Base-by-base conservation (phyloP, 2,329 filamentous ascomycete genomes). In the Exophiala bonariae region DNA sequence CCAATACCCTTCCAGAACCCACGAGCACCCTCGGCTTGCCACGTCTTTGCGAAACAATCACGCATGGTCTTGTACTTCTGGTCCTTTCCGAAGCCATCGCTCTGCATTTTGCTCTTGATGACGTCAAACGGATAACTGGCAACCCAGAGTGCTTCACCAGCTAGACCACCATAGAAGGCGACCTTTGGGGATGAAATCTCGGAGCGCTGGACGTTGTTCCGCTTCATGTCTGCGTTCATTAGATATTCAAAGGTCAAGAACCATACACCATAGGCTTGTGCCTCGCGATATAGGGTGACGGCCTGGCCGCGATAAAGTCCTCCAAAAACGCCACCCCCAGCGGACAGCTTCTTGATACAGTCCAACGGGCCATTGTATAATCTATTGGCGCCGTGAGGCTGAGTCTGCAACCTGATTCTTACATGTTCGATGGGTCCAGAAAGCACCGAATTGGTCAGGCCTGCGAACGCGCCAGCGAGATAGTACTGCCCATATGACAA, bases 61-160 rank as follows among this genome's bases (percentile, higher is more conserved):
- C 85, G 80, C 92, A 96, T 96, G 46, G 76, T 85, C 66, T 74
- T 81, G 72, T 87, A 99, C 65, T 78, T 79, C 74, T 85, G 83
- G 54, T 79, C 72, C 39, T 67, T 68, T 2, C 88, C 89, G 65
- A 96, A 93, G 0, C 88, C 91, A 71, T 99, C 93, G 49, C 86
- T 96, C 80, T 99, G 93, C 92, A 97, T 96, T 81, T 96, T 97
- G 72, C 89, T 96, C 86, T 99, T 99, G 71, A 99, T 73, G 20
- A 99, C 92, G 71, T 99, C 93, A 57, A 99, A 86, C 17, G 93
- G 93, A 72, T 99, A 99, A 64, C 89, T 95, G 28, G 80, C 79
- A 45, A 99, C 75, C 93, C 93, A 99, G 47, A 99, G 79, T 42
- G 84, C 89, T 77, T 99, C 93, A 59, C 93, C 93, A 0, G 93